Base-by-base conservation (phyloP, 2,329 filamentous ascomycete genomes). In the Arthrobotrys sphaeroides region DNA sequence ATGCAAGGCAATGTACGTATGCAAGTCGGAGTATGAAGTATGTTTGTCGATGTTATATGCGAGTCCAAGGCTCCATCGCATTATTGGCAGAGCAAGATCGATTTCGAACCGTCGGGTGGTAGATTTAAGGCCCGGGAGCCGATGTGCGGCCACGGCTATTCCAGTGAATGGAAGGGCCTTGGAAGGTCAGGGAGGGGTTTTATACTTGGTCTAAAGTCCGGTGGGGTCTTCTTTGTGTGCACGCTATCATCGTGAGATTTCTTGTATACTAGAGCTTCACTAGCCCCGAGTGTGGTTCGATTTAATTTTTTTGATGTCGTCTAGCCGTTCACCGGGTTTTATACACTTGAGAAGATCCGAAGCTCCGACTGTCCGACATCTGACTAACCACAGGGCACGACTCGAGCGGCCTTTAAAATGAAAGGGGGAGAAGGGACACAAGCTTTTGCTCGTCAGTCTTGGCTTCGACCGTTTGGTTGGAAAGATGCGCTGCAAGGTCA, bases 381-480 rank as follows among this genome's bases (percentile, higher is more conserved):
- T 55, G n/a, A n/a, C n/a, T n/a, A n/a, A n/a, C 33, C 16, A 22
- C 28, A 9, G n/a, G n/a, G n/a, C n/a, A n/a, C 24, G 5, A 47
- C 20, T 49, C 57, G 42, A 36, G 38, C 42, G 3, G 13, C 9
- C 43, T 43, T n/a, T 62, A 47, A 45, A 43, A 43, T 62, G 57
- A 43, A 62, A 38, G 57, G 57, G 40, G 24, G 22, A 20, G 18
- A 24, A 16, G 18, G 31, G 24, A 61, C 43, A 66, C 36, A 70
- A 70, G 66, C 66, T 61, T 61, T 49, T 51, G 9, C 65, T 59
- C 26, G 47, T 28, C 51, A 20, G 42, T 18, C 47, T 66, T 66
- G 61, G 61, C 60, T 12, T n/a, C 26, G 36, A 43, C 26, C 18
- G 57, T 38, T 16, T 31, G 57, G 24, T 24, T 45, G 26, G 31